A percentile compares a stretch with the other conserved stretches of the same genome.
These are phyloP conservation scores for Lotmaria passim DNA, from an alignment of 208 protist genomes.

Conservation along the genomic window DNA sequence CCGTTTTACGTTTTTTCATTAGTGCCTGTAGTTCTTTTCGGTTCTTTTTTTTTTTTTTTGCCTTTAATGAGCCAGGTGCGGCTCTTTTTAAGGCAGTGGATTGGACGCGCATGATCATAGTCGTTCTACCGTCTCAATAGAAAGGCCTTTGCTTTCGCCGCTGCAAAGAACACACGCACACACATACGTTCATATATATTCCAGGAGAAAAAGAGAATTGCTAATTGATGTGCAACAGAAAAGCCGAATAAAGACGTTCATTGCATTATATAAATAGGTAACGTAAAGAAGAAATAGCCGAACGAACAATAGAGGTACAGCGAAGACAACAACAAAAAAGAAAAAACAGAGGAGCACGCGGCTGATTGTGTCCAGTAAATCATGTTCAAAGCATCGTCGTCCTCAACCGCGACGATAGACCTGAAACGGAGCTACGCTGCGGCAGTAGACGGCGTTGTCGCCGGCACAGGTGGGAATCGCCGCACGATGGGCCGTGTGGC, in stretches of 20 bases:
- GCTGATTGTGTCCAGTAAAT: not conserved
- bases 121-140: too few species aligned
- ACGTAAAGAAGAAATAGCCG: slow-evolving; percentile 1
- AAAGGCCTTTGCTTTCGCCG: too few species aligned
- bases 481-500: not conserved
- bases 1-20: not conserved
- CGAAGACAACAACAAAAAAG: not conserved
- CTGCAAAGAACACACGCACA: too few species aligned
- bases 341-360: not conserved
- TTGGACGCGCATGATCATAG: too few species aligned
- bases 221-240: too few species aligned
- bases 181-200: too few species aligned
- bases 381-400: slow-evolving; percentile 26
- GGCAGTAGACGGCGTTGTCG: not conserved
- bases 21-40: not conserved
- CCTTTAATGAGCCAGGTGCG: not conserved
- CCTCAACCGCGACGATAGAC: not conserved
- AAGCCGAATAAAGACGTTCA: too few species aligned
- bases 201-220: too few species aligned
- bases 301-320: not conserved
- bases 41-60: slow-evolving; percentile 2
- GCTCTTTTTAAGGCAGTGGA: too few species aligned
- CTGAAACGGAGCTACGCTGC: slow-evolving; percentile 12
- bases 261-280: too few species aligned
- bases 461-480: not conserved